Conservation (phyloP, 306 rosid species). For the Malus orientalis region DNA sequence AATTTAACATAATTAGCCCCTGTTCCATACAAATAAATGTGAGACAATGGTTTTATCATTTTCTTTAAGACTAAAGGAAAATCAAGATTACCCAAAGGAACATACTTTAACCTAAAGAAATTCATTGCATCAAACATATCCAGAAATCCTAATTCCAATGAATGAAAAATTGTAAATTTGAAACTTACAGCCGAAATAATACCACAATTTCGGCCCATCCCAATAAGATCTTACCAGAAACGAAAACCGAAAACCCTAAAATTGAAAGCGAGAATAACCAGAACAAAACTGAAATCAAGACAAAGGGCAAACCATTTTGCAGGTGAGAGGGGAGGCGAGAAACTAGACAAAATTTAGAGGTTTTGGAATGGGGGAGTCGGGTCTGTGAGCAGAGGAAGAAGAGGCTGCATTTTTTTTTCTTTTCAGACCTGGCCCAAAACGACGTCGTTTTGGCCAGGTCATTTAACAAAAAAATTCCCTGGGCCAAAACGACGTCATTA, state of each 20-base stretch:
- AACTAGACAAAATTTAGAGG: no score
- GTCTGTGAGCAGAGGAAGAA: no score
- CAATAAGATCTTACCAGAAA: not conserved
- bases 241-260: not conserved
- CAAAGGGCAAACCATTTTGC: conserved; percentile 64
- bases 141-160: not conserved
- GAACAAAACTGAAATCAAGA: not conserved
- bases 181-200: not conserved
- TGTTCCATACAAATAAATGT: not conserved
- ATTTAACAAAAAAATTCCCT: no score
- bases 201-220: not conserved
- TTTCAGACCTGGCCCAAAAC: no score
- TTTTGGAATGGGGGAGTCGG: no score
- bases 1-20: not conserved
- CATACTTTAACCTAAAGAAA: conserved; percentile 1
- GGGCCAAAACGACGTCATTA: no score
- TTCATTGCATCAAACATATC: not conserved
- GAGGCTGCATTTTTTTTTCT: no score
- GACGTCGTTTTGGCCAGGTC: no score
- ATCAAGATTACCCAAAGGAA: not conserved
- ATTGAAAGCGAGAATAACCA: not conserved
- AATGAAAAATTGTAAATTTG: not conserved
- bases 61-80: not conserved
- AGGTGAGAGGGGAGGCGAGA: conserved; percentile 94
- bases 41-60: not conserved